Evolutionary conservation across 1,139 yeast genomes (phyloP), one percentile per base, ranked within the genome.

Genomic region (Pneumocystis canis): DNA sequence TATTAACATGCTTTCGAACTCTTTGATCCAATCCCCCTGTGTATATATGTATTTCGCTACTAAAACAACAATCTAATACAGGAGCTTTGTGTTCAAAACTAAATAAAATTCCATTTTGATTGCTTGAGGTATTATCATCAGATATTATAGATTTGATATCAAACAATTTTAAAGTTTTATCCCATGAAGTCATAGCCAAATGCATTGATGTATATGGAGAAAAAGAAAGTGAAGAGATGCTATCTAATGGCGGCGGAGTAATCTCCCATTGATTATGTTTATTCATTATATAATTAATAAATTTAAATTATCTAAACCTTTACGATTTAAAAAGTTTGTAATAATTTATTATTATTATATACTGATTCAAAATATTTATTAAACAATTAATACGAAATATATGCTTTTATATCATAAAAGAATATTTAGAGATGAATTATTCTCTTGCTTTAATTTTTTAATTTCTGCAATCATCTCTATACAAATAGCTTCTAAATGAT

Each of bases 141-240:
- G 56, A 18, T 14, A 69, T 68, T 54, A 68, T 69, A 9, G 65
- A 58, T 14, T 67, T 61, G 25, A 69, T 65, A 58, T 71, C 69
- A 63, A 73, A 75, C 3, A 74, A 67, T 39, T 73, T 68, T 3
- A 75, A 63, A 16, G 70, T 68, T 9, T 69, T 65, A 61, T 75
- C 78, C 78, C 78, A 75, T 2, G 76, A 73, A n/a, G 75, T 68
- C 2, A 70, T 72, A n/a, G 75, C 68, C 40, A 75, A 67, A 32
- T 62, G 41, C 30, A 59, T 59, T 28, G 63, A 58, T 25, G 57
- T 58, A 33, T 37, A 53, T n/a, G 63, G 65, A 20, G 63, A 60
- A 61, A 65, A 65, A 5, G 32, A 53, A 57, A 65, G 60, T 32
- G 66, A 40, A n/a, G 67, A 53, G n/a, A 65, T 41, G 5, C 63